Evolutionary conservation across 2,329 filamentous ascomycete species (phyloP).

Genomic region (Fusarium sambucinum): DNA sequence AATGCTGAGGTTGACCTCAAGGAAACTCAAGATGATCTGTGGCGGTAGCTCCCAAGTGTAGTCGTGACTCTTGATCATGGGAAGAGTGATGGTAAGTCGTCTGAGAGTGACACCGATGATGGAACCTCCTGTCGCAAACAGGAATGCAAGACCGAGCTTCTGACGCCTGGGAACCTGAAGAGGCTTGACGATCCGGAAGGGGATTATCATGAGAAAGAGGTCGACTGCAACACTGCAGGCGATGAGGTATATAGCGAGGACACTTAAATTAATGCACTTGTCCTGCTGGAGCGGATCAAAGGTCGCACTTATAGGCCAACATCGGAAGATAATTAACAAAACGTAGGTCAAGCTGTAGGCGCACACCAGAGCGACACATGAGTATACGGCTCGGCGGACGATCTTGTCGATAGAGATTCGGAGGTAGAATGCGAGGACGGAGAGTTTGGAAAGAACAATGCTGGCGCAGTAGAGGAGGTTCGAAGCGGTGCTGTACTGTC

Average conservation of each 20-base stretch:
- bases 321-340: constrained; percentile 56
- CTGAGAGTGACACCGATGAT: constrained; percentile 49
- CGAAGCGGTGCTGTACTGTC: constrained; percentile 52
- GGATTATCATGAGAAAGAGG: constrained; percentile 59
- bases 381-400: constrained; percentile 42
- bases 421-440: constrained; percentile 61
- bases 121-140: constrained; percentile 56
- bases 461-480: constrained; percentile 58
- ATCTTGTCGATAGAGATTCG: constrained; percentile 52
- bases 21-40: constrained; percentile 57
- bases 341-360: constrained; percentile 58
- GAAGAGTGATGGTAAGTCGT: constrained; percentile 45
- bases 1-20: constrained; percentile 64
- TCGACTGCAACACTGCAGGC: constrained; percentile 61
- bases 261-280: constrained; percentile 56
- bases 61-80: constrained; percentile 40
- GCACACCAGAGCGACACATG: constrained; percentile 52
- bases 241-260: constrained; percentile 44
- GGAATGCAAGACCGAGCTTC: constrained; percentile 61
- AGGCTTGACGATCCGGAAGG: constrained; percentile 57
- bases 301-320: constrained; percentile 55
- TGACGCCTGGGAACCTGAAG: constrained; percentile 62
- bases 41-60: constrained; percentile 47
- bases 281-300: constrained; percentile 57
- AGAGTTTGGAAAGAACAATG: constrained; percentile 57